Conservation (phyloP, 176 grass and related monocot genomes). For the Triticum timopheevii region DNA sequence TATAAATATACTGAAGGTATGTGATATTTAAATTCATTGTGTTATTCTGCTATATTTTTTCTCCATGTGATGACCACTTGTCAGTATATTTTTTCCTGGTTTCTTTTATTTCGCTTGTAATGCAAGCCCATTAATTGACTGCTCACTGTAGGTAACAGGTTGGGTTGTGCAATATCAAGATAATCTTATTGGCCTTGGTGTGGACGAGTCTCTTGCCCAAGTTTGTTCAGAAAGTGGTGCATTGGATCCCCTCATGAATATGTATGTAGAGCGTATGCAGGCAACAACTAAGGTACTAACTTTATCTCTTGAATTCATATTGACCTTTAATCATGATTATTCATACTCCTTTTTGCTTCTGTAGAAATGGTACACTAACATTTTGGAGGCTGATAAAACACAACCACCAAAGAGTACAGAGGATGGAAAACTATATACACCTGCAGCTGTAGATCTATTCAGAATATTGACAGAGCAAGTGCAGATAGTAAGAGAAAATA, state of each 20-base stretch:
- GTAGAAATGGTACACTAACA: slow-evolving; percentile 99
- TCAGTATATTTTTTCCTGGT: slow-evolving; percentile 25
- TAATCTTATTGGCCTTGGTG: slow-evolving; percentile 91
- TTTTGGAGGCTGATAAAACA: slow-evolving; percentile 95
- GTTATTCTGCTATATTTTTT: slow-evolving; percentile 17
- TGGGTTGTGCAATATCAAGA: slow-evolving; percentile 99
- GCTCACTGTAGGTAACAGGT: slow-evolving; percentile 78
- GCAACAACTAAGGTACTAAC: slow-evolving; percentile 89
- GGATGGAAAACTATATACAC: slow-evolving; percentile 90
- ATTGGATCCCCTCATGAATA: slow-evolving; percentile 98
- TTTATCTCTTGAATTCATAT: slow-evolving; percentile 32
- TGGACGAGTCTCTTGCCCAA: slow-evolving; percentile 97
- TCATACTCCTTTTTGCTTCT: slow-evolving; percentile 40
- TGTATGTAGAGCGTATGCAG: slow-evolving; percentile 96
- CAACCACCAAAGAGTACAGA: slow-evolving; percentile 88
- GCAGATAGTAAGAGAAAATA: slow-evolving; percentile 96
- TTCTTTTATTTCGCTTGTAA: slow-evolving; percentile 12
- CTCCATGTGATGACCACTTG: slow-evolving; percentile 1
- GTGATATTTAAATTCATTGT: slow-evolving; percentile 3
- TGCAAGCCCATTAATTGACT: slow-evolving; percentile 32
- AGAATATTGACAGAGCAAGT: slow-evolving; percentile 98
- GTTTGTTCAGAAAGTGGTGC: slow-evolving; percentile 99
- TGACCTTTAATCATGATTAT: slow-evolving; percentile 30
- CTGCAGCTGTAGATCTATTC: slow-evolving; percentile 96
- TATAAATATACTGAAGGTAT: slow-evolving; percentile 97